phyloP scores from a whole-genome alignment of 2,329 filamentous ascomycete species.

The Sordariomycetes sp. region DNA sequence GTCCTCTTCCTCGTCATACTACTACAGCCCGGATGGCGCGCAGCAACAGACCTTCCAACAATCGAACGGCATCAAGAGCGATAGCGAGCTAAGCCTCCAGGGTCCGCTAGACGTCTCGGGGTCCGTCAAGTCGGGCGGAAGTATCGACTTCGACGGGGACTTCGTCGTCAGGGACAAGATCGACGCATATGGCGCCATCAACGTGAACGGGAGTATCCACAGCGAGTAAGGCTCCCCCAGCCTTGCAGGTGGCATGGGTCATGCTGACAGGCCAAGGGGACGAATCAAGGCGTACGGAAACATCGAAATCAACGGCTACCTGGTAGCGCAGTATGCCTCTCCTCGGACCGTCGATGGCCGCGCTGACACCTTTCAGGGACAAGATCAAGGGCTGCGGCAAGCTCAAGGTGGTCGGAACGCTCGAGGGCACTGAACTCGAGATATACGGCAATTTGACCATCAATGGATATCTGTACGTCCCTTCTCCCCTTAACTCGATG shows the following conservation, averaged over 20 bases:
- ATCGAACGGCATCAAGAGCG: conserved; percentile 31
- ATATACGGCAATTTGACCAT: conserved; percentile 37
- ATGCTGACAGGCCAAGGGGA: conserved; percentile 18
- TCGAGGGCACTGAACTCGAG: conserved; percentile 32
- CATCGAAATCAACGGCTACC: conserved; percentile 28
- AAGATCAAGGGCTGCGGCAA: conserved; percentile 38
- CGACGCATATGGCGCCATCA: conserved; percentile 35
- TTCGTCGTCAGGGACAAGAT: conserved; percentile 32
- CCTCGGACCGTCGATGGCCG: background rate
- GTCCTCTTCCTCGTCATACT: conserved; percentile 3
- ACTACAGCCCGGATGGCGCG: conserved; percentile 8
- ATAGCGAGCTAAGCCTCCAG: conserved; percentile 26
- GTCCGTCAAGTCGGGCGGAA: conserved; percentile 34
- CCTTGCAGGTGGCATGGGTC: background rate
- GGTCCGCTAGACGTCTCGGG: conserved; percentile 38
- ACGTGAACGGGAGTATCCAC: conserved; percentile 29
- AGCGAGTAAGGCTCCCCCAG: conserved; percentile 25
- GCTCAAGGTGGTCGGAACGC: conserved; percentile 30
- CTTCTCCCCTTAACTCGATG: background rate
- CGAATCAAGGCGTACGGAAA: conserved; percentile 37
- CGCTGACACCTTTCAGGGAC: conserved; percentile 17
- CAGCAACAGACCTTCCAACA: conserved; percentile 12
- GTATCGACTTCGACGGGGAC: conserved; percentile 32
- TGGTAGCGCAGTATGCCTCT: conserved; percentile 23
- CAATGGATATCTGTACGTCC: conserved; percentile 31